Base-by-base conservation (phyloP, 805 yeast genomes). In the Sugiyamaella smithiae region DNA sequence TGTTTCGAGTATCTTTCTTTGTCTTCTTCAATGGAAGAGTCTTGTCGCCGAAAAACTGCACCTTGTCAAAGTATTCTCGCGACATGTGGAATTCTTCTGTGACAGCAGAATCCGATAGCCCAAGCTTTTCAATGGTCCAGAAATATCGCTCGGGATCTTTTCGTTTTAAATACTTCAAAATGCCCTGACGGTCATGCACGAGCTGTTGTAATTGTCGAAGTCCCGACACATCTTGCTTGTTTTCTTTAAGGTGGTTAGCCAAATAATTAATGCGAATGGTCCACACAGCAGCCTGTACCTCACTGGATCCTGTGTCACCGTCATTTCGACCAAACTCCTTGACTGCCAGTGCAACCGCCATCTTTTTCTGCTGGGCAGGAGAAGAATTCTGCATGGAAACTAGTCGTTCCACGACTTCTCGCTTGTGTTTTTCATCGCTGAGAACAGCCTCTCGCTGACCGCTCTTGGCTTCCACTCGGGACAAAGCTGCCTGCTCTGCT, bases 231-330 rank as follows among this genome's bases (percentile, higher is more conserved):
- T 91, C 98, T 65, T 89, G 85, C 56, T 81, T 83, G 63, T 82
- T 74, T 44, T 78, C 74, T 57, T 77, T 75, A 48, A 85, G 76
- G 62, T 90, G 97, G 38, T 79, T 76, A 71, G 87, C 87, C 53
- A 87, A 72, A 55, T 79, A 82, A 57, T 84, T 86, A 57, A 93
- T 88, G 60, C 80, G 79, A 43, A 88, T 83, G 0, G 98, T 88
- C 70, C 84, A 70, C 23, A 87, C 77, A 2, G 97, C 98, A 1
- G 98, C 97, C 68, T 90, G 97, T 22, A 90, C 97, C 69, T 91
- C 98, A 46, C 95, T 81, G 1, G 96, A 87, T 2, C 96, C 97
- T 0, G 97, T 87, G 65, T 93, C 98, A 46, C 96, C 96, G 40
- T 82, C 88, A 55, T 77, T 75, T 60, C 96, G 76, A 58, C 80